Evolutionary conservation across 2,329 filamentous ascomycete species (phyloP).

Genomic region (Podosphaera leucotricha): DNA sequence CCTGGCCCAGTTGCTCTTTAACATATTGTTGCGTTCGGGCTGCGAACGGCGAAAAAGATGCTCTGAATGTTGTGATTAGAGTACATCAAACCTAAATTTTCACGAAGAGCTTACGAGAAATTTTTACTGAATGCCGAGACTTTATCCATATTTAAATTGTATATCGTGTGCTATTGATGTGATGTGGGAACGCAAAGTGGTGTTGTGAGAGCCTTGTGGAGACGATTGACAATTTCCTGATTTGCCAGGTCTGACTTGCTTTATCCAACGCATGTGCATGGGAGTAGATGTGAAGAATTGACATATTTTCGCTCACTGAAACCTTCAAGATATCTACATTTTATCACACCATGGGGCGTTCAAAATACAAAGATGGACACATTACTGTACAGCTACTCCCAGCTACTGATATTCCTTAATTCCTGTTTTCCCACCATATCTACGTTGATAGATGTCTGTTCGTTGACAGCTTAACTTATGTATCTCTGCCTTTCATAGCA

Average conservation of each 20-base stretch:
- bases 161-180: neutral
- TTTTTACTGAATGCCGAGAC: slow-evolving; percentile 48
- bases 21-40: slow-evolving; percentile 91
- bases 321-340: no score
- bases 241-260: neutral
- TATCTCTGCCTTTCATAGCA: no score
- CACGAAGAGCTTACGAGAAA: slow-evolving; percentile 28
- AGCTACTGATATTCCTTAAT: no score
- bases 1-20: slow-evolving; percentile 90
- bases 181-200: neutral
- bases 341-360: no score
- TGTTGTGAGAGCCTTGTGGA: neutral
- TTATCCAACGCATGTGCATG: no score
- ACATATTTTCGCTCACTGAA: no score
- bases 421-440: no score
- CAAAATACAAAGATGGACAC: no score
- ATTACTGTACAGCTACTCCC: no score
- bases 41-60: slow-evolving; percentile 75
- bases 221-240: neutral
- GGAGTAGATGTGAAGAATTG: no score
- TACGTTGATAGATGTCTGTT: no score
- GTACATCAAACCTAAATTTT: slow-evolving; percentile 13
- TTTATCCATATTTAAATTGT: slow-evolving; percentile 34
- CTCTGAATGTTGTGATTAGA: slow-evolving; percentile 33
- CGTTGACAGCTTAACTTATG: no score